Conservation (phyloP, 352 stramenopile genomes). For the Phytophthora citricola region DNA sequence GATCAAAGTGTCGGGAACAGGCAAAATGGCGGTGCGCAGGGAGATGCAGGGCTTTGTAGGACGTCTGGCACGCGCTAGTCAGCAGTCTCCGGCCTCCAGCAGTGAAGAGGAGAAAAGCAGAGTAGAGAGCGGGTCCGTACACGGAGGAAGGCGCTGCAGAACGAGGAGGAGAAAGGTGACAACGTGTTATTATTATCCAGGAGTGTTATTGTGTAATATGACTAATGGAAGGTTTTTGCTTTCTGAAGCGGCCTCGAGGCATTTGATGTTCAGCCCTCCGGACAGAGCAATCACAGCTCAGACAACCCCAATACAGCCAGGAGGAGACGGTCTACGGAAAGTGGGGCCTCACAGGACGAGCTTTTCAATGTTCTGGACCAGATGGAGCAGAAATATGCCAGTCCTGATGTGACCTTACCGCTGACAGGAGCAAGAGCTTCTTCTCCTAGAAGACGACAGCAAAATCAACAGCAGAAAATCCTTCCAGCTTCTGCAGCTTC, state of each 20-base stretch:
- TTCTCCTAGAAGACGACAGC: neutral
- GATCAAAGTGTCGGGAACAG: slow-evolving; percentile 74
- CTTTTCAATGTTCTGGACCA: slow-evolving; percentile 64
- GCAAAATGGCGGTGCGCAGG: slow-evolving; percentile 66
- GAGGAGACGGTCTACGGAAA: slow-evolving; percentile 22
- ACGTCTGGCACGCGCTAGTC: slow-evolving; percentile 59
- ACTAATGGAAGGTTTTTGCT: slow-evolving; percentile 8
- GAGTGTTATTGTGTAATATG: neutral
- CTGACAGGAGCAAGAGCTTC: slow-evolving; percentile 1
- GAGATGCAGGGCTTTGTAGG: slow-evolving; percentile 81
- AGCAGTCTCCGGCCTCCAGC: slow-evolving; percentile 41
- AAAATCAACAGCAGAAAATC: neutral
- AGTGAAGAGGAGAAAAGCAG: slow-evolving; percentile 20
- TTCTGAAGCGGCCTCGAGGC: slow-evolving; percentile 42
- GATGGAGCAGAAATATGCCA: slow-evolving; percentile 69
- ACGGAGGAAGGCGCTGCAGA: slow-evolving; percentile 3
- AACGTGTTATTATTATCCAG: slow-evolving; percentile 8
- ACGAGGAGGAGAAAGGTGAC: slow-evolving; percentile 32
- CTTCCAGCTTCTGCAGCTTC: neutral
- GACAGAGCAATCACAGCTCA: neutral
- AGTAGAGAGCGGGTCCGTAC: slow-evolving; percentile 9
- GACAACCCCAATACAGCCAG: slow-evolving; percentile 5
- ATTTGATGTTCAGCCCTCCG: slow-evolving; percentile 60
- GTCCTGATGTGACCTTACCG: slow-evolving; percentile 23
- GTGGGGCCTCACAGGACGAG: slow-evolving; percentile 64